A percentile compares a stretch with the other conserved stretches of the same genome.
Conservation (phyloP, 1,139 yeast species). For the Entelexis sorbosivorans region DNA sequence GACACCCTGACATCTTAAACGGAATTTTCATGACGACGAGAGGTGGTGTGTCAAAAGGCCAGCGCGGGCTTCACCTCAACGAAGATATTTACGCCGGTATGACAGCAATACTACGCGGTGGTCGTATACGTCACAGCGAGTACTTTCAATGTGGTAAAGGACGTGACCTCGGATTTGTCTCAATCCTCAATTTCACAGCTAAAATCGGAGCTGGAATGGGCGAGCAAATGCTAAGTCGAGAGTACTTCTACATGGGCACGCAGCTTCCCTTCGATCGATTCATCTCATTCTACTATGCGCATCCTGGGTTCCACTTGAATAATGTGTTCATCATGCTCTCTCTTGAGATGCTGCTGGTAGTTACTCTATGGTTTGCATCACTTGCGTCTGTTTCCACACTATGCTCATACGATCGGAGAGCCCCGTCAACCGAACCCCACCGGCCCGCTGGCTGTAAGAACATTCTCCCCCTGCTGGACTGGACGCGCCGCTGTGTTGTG, state of each 20-base stretch:
- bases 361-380: conserved; percentile 58
- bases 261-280: conserved; percentile 69
- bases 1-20: conserved; percentile 83
- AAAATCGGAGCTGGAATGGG: conserved; percentile 96
- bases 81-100: conserved; percentile 91
- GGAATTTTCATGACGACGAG: conserved; percentile 80
- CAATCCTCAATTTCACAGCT: conserved; percentile 72
- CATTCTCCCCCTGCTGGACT: conserved; percentile 58
- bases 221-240: conserved; percentile 75
- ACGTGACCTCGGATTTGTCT: conserved; percentile 75
- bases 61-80: conserved; percentile 71
- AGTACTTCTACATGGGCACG: conserved; percentile 72
- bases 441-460: conserved; percentile 66
- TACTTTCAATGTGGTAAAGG: conserved; percentile 89
- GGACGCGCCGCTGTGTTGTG: conserved; percentile 72
- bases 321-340: conserved; percentile 70
- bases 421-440: conserved; percentile 41
- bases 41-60: conserved; percentile 87
- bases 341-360: conserved; percentile 56
- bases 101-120: conserved; percentile 71
- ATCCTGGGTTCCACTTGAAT: conserved; percentile 81
- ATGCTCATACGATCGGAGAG: conserved; percentile 29
- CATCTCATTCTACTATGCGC: conserved; percentile 79
- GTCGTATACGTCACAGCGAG: conserved; percentile 77
- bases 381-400: conserved; percentile 32